Evolutionary conservation across 352 stramenopile genomes (phyloP).

Genomic region (Pythium brassicae): DNA sequence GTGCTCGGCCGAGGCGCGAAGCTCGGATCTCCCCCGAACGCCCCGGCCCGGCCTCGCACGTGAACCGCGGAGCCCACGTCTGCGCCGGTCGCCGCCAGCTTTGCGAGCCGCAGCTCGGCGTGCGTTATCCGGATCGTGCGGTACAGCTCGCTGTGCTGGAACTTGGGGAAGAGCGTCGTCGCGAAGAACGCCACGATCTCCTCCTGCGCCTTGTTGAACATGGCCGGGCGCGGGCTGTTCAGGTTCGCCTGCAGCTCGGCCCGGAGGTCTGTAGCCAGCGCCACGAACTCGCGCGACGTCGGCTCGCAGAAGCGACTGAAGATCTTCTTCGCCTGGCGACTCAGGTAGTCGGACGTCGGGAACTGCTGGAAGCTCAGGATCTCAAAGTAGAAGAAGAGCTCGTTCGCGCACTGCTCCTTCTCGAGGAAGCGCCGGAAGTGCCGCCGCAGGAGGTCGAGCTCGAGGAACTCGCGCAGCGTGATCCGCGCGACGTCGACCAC

Average conservation of each 20-base stretch:
- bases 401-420: constrained; percentile 65
- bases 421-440: constrained; percentile 69
- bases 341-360: constrained; percentile 70
- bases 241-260: constrained; percentile 34
- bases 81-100: constrained; percentile 21
- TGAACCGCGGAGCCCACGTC: constrained; percentile 5
- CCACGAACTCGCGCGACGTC: constrained; percentile 53
- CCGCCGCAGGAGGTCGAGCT: constrained; percentile 46
- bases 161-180: constrained; percentile 65
- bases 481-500: constrained; percentile 44
- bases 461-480: constrained; percentile 56
- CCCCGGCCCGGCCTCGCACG: not conserved
- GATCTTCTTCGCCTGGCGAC: constrained; percentile 59
- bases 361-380: constrained; percentile 70
- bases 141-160: constrained; percentile 69
- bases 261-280: constrained; percentile 23
- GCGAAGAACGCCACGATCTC: constrained; percentile 67
- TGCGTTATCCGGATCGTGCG: constrained; percentile 44
- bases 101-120: constrained; percentile 12
- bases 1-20: constrained; percentile 4
- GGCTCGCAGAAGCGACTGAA: constrained; percentile 63
- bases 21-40: not conserved
- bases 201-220: constrained; percentile 70
- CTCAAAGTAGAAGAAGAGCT: constrained; percentile 76
- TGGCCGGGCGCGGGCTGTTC: constrained; percentile 38